phyloP scores from a whole-genome alignment of 306 rosid genomes.

The Vicia faba region DNA sequence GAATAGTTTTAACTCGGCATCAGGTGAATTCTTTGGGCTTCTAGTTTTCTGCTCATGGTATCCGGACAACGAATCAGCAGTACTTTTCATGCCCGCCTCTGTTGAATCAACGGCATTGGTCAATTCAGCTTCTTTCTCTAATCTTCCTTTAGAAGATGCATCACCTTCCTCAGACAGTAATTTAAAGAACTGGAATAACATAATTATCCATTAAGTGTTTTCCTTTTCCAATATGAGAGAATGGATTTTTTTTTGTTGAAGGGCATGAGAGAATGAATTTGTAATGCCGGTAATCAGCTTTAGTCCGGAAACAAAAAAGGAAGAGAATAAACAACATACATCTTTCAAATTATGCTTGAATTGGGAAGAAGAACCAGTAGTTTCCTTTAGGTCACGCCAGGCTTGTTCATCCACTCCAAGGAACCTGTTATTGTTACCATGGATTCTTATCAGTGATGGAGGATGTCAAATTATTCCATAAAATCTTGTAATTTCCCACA shows the following conservation, averaged over 20 bases:
- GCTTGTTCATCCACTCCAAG: slow-evolving; percentile 56
- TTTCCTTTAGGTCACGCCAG: slow-evolving; percentile 55
- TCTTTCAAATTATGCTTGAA: slow-evolving; percentile 49
- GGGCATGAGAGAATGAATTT: not conserved
- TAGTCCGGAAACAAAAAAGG: slow-evolving; percentile 1
- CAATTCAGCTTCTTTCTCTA: slow-evolving; percentile 66
- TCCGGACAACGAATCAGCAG: slow-evolving; percentile 42
- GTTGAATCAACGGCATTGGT: slow-evolving; percentile 63
- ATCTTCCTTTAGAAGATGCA: slow-evolving; percentile 46
- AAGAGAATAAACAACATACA: slow-evolving; percentile 41
- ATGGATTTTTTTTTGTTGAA: not conserved
- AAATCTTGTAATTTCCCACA: not conserved
- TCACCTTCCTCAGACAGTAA: slow-evolving; percentile 63
- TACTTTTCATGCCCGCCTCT: slow-evolving; percentile 47
- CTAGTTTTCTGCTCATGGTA: slow-evolving; percentile 46
- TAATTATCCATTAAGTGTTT: slow-evolving; percentile 17
- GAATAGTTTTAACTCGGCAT: slow-evolving; percentile 37
- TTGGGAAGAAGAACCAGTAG: slow-evolving; percentile 54
- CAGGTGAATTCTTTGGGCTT: slow-evolving; percentile 6
- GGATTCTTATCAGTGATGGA: not conserved
- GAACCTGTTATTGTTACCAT: slow-evolving; percentile 42
- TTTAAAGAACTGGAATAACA: slow-evolving; percentile 66
- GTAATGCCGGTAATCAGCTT: slow-evolving; percentile 18
- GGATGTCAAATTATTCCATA: slow-evolving; percentile 4
- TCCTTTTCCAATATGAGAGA: slow-evolving; percentile 16